Percentiles rank a stretch among this genome's conserved stretches.
Evolutionary conservation across 768 basidiomycete genomes (phyloP).

Genomic region (Tylopilus balloui): DNA sequence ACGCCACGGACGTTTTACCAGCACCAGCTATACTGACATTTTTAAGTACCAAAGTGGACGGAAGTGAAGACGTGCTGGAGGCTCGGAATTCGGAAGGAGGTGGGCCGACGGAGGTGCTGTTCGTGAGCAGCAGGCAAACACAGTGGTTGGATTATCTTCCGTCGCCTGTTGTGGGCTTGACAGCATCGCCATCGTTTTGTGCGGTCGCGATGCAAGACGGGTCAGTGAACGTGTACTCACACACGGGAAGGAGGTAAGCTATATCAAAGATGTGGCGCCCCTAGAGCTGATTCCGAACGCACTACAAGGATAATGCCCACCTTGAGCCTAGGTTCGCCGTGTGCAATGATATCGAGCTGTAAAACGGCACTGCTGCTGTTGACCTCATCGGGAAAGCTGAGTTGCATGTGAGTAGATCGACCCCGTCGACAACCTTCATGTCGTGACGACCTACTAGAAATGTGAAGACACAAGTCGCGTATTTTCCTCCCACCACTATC

Average conservation of each 20-base stretch:
- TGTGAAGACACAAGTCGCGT: slow-evolving; percentile 57
- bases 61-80: slow-evolving; percentile 67
- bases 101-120: slow-evolving; percentile 63
- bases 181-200: slow-evolving; percentile 61
- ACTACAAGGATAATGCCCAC: slow-evolving; percentile 67
- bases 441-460: slow-evolving; percentile 52
- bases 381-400: slow-evolving; percentile 66
- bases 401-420: slow-evolving; percentile 57
- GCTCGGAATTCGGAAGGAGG: slow-evolving; percentile 69
- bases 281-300: background rate
- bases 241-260: slow-evolving; percentile 73
- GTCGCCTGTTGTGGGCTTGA: slow-evolving; percentile 61
- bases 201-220: slow-evolving; percentile 81
- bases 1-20: slow-evolving; percentile 29
- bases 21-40: slow-evolving; percentile 59
- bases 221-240: slow-evolving; percentile 77
- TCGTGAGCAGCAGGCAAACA: slow-evolving; percentile 59
- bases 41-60: slow-evolving; percentile 57
- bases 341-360: slow-evolving; percentile 62
- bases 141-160: slow-evolving; percentile 91
- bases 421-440: background rate
- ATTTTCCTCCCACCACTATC: slow-evolving; percentile 65
- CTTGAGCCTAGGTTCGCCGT: slow-evolving; percentile 65
- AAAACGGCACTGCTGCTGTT: slow-evolving; percentile 66
- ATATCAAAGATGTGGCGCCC: background rate